phyloP scores from a whole-genome alignment of 208 protist species.

The Histomonas meleagridis region DNA sequence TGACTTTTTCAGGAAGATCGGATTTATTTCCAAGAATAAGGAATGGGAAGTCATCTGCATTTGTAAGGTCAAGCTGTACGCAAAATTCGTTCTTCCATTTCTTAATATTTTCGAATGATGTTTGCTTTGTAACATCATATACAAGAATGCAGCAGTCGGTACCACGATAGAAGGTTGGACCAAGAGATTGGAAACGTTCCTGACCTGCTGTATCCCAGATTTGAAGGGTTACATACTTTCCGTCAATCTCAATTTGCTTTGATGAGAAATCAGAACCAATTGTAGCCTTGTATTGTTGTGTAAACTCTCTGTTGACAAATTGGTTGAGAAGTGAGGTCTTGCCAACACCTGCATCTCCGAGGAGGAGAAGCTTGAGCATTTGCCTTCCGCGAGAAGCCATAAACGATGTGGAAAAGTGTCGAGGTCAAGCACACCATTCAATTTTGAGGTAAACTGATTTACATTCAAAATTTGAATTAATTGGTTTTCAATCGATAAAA shows the following conservation, averaged over 20 bases:
- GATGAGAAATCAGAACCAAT: conserved; percentile 60
- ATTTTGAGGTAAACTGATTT: too few species aligned
- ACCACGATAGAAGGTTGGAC: conserved; percentile 51
- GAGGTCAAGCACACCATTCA: too few species aligned
- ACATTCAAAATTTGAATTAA: too few species aligned
- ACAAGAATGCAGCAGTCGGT: conserved; percentile 52
- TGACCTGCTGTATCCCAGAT: conserved; percentile 49
- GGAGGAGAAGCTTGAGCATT: conserved; percentile 26
- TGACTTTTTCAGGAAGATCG: conserved; percentile 43
- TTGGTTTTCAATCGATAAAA: too few species aligned
- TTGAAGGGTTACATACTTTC: conserved; percentile 38
- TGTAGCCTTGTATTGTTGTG: conserved; percentile 48
- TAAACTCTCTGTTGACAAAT: conserved; percentile 48
- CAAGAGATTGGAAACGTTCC: conserved; percentile 54
- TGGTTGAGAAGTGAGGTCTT: conserved; percentile 46
- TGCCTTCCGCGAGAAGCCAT: neutral
- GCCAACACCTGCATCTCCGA: conserved; percentile 49
- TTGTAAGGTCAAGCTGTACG: conserved; percentile 11
- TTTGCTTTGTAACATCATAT: conserved; percentile 51
- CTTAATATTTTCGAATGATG: conserved; percentile 49
- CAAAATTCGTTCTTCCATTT: conserved; percentile 50
- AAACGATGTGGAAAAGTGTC: too few species aligned
- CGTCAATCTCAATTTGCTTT: conserved; percentile 51
- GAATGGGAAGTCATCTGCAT: conserved; percentile 50
- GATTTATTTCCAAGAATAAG: conserved; percentile 55